Evolutionary conservation across 306 rosid species (phyloP).

Genomic region (Elaeagnus macrophylla): DNA sequence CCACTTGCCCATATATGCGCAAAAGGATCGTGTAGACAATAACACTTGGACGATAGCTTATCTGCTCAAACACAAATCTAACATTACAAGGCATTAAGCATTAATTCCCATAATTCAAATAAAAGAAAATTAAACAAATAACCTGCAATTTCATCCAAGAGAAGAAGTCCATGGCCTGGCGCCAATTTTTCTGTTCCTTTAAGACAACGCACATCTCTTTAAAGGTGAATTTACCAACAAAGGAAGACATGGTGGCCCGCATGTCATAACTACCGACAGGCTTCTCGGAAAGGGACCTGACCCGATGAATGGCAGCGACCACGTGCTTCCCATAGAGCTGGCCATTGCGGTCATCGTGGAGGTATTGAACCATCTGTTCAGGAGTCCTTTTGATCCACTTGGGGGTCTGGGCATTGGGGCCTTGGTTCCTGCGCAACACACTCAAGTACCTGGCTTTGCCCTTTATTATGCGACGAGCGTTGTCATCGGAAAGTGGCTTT

Average conservation of each 20-base stretch:
- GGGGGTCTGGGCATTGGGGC: constrained; percentile 78
- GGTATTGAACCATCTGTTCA: constrained; percentile 80
- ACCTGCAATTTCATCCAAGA: constrained; percentile 98
- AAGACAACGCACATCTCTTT: constrained; percentile 84
- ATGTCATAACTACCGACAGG: constrained; percentile 49
- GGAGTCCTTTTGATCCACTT: constrained; percentile 80
- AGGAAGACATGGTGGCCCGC: constrained; percentile 66
- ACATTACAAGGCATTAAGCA: constrained; percentile 36
- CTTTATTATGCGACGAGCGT: constrained; percentile 88
- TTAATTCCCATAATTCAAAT: neutral
- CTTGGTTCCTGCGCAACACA: constrained; percentile 63
- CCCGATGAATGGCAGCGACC: constrained; percentile 68
- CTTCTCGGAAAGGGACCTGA: constrained; percentile 49
- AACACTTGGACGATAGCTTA: constrained; percentile 75
- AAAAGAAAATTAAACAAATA: neutral
- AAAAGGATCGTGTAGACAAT: constrained; percentile 73
- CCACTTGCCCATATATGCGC: constrained; percentile 82
- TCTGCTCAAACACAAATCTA: constrained; percentile 64
- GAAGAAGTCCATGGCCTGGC: constrained; percentile 77
- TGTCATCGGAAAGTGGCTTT: constrained; percentile 72
- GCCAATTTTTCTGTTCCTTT: constrained; percentile 91
- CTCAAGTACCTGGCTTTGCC: constrained; percentile 55
- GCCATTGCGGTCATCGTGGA: constrained; percentile 66
- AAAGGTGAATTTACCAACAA: constrained; percentile 65
- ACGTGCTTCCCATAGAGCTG: constrained; percentile 73